These are phyloP conservation scores for Xylaria arbuscula DNA, from an alignment of 2,329 filamentous ascomycete species.

Conservation along the genomic window DNA sequence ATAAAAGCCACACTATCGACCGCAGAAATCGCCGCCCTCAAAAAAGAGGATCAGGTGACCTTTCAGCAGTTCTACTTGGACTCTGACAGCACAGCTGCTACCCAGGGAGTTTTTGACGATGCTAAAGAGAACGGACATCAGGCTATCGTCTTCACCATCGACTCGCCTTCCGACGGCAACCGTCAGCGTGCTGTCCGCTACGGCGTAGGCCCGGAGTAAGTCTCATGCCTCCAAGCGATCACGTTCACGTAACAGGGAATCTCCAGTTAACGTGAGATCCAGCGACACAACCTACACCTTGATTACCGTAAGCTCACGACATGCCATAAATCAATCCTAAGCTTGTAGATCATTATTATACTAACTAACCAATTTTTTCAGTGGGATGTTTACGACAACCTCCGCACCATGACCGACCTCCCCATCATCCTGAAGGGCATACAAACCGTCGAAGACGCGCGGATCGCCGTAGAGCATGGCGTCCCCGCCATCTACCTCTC, in stretches of 20 bases:
- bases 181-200: neutral
- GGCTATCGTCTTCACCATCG: neutral
- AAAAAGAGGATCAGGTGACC: conserved; percentile 1
- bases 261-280: neutral
- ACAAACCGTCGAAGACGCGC: conserved; percentile 1
- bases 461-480: neutral
- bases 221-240: neutral
- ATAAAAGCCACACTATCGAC: neutral
- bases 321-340: neutral
- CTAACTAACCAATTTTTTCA: neutral
- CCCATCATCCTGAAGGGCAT: neutral
- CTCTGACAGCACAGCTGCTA: neutral
- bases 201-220: neutral
- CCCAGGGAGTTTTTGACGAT: neutral
- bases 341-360: neutral
- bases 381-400: neutral
- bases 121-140: neutral
- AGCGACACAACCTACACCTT: neutral
- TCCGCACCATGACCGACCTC: neutral
- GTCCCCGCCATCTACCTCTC: neutral
- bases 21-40: neutral
- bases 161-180: neutral
- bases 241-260: neutral
- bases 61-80: neutral
- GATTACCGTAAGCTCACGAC: neutral